phyloP scores from a whole-genome alignment of 2,329 filamentous ascomycete species.

The Ceratocystiopsis brevicomis region DNA sequence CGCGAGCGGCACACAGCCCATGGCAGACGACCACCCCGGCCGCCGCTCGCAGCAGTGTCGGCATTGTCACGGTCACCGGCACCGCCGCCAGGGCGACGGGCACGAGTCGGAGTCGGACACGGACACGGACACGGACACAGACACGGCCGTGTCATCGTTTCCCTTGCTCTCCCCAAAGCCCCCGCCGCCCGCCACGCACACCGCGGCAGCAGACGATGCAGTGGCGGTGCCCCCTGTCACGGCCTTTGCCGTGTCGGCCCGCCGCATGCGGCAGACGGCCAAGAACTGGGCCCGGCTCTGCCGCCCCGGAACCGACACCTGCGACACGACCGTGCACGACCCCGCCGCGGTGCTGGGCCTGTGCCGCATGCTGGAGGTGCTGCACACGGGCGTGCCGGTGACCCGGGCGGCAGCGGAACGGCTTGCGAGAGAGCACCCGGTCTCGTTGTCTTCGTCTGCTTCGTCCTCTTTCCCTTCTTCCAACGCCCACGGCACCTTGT shows the following conservation, averaged over 20 bases:
- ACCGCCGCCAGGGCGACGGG: too few relatives aligned
- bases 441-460: too few relatives aligned
- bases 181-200: constrained; percentile 2
- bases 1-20: too few relatives aligned
- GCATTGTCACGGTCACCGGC: too few relatives aligned
- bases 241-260: constrained; percentile 18
- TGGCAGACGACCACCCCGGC: too few relatives aligned
- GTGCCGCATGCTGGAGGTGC: constrained; percentile 7
- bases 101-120: too few relatives aligned
- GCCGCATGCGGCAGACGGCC: constrained; percentile 7
- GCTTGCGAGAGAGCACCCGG: background rate
- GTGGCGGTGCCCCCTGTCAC: constrained; percentile 15
- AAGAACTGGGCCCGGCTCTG: constrained; percentile 3
- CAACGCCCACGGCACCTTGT: too few relatives aligned
- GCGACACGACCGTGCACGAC: constrained; percentile 3
- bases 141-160: background rate
- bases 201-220: constrained; percentile 6
- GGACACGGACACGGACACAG: too few relatives aligned
- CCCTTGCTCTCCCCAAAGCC: constrained; percentile 1
- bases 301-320: constrained; percentile 1
- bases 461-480: too few relatives aligned
- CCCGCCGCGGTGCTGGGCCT: constrained; percentile 5
- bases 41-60: too few relatives aligned
- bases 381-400: constrained; percentile 3
- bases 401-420: background rate